A percentile compares a stretch with the other conserved stretches of the same genome.
phyloP scores from a whole-genome alignment of 2,329 filamentous ascomycete species.

The Albophoma yamanashiensis region DNA sequence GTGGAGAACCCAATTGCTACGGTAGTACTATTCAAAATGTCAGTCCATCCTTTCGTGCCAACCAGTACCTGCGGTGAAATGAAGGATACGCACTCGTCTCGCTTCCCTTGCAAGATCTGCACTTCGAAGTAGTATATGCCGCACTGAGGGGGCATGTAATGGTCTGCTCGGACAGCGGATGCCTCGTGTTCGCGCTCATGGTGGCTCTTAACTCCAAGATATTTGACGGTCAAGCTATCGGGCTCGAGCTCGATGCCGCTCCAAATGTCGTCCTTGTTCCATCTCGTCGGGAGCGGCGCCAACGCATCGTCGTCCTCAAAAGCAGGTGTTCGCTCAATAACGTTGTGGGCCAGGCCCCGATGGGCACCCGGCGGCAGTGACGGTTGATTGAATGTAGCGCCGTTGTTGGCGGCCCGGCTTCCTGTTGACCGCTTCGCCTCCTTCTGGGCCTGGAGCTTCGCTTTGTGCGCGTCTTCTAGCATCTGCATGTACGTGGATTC shows the following conservation, averaged over 20 bases:
- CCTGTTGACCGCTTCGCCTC: constrained; percentile 23
- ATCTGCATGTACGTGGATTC: constrained; percentile 68
- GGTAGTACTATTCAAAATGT: constrained; percentile 33
- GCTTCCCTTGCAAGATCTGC: constrained; percentile 36
- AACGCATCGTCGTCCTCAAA: constrained; percentile 48
- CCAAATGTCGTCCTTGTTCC: constrained; percentile 72
- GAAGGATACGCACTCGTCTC: constrained; percentile 39
- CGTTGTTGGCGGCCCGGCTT: constrained; percentile 38
- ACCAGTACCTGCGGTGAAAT: background rate
- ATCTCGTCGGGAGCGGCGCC: constrained; percentile 65
- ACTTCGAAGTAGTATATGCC: constrained; percentile 94
- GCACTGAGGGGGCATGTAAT: constrained; percentile 78
- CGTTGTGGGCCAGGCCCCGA: constrained; percentile 70
- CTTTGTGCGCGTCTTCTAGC: constrained; percentile 59
- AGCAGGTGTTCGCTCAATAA: constrained; percentile 64
- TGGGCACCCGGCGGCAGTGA: constrained; percentile 40
- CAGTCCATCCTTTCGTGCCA: background rate
- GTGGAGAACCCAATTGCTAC: constrained; percentile 54
- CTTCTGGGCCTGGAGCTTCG: constrained; percentile 41
- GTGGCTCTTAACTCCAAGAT: constrained; percentile 33
- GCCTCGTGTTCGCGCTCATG: constrained; percentile 60
- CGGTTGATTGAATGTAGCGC: constrained; percentile 34
- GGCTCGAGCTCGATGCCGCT: constrained; percentile 60
- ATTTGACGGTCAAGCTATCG: constrained; percentile 64
- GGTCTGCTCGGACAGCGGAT: constrained; percentile 70